Conservation (phyloP, 257 asterid species). For the Verbena officinalis region DNA sequence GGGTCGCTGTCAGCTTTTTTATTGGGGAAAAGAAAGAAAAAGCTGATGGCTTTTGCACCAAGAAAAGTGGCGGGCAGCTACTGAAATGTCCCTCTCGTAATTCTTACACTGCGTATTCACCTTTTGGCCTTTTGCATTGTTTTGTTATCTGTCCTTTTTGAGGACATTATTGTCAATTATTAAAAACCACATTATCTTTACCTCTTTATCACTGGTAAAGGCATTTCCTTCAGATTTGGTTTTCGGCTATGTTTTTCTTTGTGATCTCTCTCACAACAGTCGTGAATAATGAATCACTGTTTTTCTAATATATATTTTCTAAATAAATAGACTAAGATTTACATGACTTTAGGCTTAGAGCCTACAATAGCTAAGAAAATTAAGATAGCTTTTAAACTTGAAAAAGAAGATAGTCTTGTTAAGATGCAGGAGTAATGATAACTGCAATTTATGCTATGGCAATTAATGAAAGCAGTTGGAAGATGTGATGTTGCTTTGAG, state of each 20-base stretch:
- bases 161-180: constrained; percentile 41
- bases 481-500: constrained; percentile 24
- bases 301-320: not conserved
- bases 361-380: not conserved
- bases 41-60: constrained; percentile 55
- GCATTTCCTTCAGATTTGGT: constrained; percentile 22
- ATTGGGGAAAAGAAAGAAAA: constrained; percentile 38
- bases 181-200: constrained; percentile 1
- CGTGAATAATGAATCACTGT: too few relatives aligned
- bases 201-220: constrained; percentile 13
- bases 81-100: constrained; percentile 58
- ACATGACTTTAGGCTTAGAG: too few relatives aligned
- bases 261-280: not conserved
- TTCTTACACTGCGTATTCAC: constrained; percentile 41
- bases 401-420: not conserved
- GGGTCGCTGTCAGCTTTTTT: constrained; percentile 62
- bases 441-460: constrained; percentile 6
- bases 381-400: constrained; percentile 11
- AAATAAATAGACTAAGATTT: too few relatives aligned
- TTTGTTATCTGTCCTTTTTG: constrained; percentile 43
- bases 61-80: constrained; percentile 51
- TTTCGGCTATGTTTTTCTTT: not conserved
- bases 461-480: constrained; percentile 19
- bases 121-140: constrained; percentile 45
- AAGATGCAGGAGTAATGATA: not conserved